Percentiles rank a stretch among this genome's conserved stretches.
Evolutionary conservation across 768 basidiomycete species (phyloP).

Genomic region (Boletellus ananas): DNA sequence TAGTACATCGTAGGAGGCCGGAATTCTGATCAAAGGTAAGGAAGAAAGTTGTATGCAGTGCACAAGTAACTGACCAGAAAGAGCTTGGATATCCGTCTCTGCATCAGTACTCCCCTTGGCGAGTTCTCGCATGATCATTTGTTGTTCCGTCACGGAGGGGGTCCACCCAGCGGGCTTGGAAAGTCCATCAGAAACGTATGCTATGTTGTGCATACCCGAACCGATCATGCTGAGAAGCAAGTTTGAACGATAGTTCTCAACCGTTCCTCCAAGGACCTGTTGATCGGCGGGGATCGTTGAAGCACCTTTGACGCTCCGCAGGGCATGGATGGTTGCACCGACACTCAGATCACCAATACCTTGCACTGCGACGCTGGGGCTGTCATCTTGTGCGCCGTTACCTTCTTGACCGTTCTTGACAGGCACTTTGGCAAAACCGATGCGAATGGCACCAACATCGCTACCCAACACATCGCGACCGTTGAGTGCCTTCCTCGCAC

Average conservation of each 20-base stretch:
- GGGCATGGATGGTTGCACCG: slow-evolving; percentile 82
- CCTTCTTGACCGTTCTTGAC: slow-evolving; percentile 80
- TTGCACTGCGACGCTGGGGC: slow-evolving; percentile 62
- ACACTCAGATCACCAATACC: slow-evolving; percentile 84
- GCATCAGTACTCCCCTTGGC: slow-evolving; percentile 72
- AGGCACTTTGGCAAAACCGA: slow-evolving; percentile 95
- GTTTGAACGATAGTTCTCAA: slow-evolving; percentile 95
- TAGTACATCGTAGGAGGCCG: slow-evolving; percentile 95
- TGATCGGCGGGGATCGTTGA: slow-evolving; percentile 89
- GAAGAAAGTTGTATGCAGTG: neutral
- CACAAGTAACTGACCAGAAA: slow-evolving; percentile 62
- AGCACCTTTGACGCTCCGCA: slow-evolving; percentile 88
- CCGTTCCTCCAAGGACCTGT: slow-evolving; percentile 84
- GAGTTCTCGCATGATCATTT: slow-evolving; percentile 95
- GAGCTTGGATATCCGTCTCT: slow-evolving; percentile 79
- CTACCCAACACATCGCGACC: slow-evolving; percentile 94
- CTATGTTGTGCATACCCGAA: slow-evolving; percentile 62
- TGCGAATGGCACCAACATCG: slow-evolving; percentile 94
- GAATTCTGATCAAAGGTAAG: slow-evolving; percentile 55
- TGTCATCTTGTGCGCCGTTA: slow-evolving; percentile 57
- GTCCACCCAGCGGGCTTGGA: slow-evolving; percentile 64
- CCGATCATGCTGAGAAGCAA: slow-evolving; percentile 85
- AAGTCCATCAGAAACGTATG: slow-evolving; percentile 51
- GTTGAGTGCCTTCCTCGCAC: slow-evolving; percentile 93
- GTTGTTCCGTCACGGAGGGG: slow-evolving; percentile 84